Evolutionary conservation across 148 eudicot species (phyloP).

Genomic region (Camellia sinensis): DNA sequence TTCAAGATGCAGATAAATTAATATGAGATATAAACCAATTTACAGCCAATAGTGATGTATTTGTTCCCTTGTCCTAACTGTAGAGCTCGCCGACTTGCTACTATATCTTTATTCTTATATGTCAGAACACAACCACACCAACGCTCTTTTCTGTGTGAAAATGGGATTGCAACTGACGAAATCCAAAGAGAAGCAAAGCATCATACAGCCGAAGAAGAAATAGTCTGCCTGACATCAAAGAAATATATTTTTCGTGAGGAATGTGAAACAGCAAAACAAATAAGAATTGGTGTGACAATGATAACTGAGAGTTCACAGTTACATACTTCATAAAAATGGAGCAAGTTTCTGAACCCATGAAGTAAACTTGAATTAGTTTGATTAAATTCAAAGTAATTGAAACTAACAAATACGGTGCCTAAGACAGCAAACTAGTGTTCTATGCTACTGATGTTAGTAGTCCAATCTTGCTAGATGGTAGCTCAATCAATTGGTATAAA

Average conservation of each 20-base stretch:
- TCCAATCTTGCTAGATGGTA: too few relatives aligned
- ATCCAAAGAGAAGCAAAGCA: background rate
- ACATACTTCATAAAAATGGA: background rate
- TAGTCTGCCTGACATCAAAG: constrained; percentile 11
- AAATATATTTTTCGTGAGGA: background rate
- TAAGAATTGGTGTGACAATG: background rate
- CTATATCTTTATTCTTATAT: background rate
- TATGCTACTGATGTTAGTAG: background rate
- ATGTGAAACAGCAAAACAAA: background rate
- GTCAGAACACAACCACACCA: background rate
- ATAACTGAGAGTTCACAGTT: background rate
- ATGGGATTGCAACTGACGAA: background rate
- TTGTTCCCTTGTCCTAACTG: background rate
- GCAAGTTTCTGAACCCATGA: background rate
- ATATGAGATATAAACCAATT: constrained; percentile 12
- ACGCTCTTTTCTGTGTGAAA: background rate
- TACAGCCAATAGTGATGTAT: background rate
- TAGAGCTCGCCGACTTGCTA: constrained; percentile 3
- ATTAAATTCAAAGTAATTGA: background rate
- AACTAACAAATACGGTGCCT: background rate
- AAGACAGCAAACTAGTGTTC: background rate
- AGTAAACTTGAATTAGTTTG: background rate
- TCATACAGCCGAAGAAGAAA: constrained; percentile 4
- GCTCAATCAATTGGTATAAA: too few relatives aligned
- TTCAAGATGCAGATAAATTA: background rate